Percentiles rank a stretch among this genome's conserved stretches.
Conservation (phyloP, 306 rosid genomes). For the Trichosanthes cucumerina region DNA sequence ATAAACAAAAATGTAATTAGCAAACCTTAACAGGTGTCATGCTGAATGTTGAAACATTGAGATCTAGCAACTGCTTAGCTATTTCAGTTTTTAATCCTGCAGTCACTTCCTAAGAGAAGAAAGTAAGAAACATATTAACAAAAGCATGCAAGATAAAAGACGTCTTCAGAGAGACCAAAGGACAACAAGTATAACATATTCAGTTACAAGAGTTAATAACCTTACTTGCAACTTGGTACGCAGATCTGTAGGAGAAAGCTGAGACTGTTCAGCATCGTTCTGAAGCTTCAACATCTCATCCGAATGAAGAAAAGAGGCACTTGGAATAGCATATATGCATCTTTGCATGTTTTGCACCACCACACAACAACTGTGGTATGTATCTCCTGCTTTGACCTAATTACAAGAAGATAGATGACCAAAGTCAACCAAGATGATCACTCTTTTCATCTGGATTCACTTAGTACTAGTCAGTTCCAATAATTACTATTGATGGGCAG, state of each 20-base stretch:
- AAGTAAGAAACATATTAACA: slow-evolving; percentile 4
- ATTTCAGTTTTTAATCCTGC: slow-evolving; percentile 65
- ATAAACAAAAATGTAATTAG: slow-evolving; percentile 9
- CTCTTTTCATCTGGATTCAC: slow-evolving; percentile 11
- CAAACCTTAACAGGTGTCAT: slow-evolving; percentile 89
- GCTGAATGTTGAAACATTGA: slow-evolving; percentile 59
- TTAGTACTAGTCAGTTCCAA: background rate
- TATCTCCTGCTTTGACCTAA: slow-evolving; percentile 69
- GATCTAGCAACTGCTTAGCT: slow-evolving; percentile 51
- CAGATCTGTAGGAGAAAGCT: slow-evolving; percentile 48
- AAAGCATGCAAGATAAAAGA: background rate
- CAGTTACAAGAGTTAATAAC: slow-evolving; percentile 5
- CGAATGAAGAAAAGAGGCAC: slow-evolving; percentile 27
- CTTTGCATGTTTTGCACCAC: slow-evolving; percentile 84
- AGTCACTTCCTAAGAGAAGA: slow-evolving; percentile 42
- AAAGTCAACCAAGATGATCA: slow-evolving; percentile 7
- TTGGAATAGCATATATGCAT: slow-evolving; percentile 81
- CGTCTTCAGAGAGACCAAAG: background rate
- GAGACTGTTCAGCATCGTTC: slow-evolving; percentile 51
- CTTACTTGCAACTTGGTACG: slow-evolving; percentile 57
- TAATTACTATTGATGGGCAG: background rate
- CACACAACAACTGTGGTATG: slow-evolving; percentile 81
- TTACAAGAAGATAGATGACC: slow-evolving; percentile 17
- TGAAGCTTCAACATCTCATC: slow-evolving; percentile 56
- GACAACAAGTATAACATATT: background rate